These are phyloP conservation scores for Vitis hybrid DNA, from an alignment of 177 flowering plant genomes.

Conservation along the genomic window DNA sequence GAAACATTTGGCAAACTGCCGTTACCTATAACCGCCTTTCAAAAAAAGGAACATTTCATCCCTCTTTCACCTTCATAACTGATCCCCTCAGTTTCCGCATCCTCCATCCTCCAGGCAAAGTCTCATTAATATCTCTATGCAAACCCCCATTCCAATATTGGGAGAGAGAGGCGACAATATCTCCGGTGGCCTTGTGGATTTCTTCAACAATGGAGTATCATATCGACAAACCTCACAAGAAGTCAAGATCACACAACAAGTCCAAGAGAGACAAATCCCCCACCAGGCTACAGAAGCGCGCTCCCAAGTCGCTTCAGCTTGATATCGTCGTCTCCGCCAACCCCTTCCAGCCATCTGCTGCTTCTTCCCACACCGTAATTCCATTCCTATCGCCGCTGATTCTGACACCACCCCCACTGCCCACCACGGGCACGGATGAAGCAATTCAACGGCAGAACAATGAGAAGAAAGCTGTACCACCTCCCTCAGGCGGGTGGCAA, in stretches of 20 bases:
- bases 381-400: slow-evolving; percentile 48
- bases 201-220: slow-evolving; percentile 9
- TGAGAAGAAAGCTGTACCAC: background rate
- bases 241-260: background rate
- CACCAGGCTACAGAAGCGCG: slow-evolving; percentile 42
- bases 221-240: background rate
- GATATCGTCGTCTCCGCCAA: slow-evolving; percentile 15
- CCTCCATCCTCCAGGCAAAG: background rate
- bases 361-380: slow-evolving; percentile 15
- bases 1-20: background rate
- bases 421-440: slow-evolving; percentile 10
- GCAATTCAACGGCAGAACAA: background rate
- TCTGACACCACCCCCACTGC: slow-evolving; percentile 17
- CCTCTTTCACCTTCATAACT: background rate
- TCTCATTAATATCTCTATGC: background rate
- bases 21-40: slow-evolving; percentile 18
- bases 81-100: slow-evolving; percentile 8
- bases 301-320: slow-evolving; percentile 35
- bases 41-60: background rate
- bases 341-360: background rate
- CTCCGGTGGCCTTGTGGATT: too few species aligned
- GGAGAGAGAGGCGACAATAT: background rate
- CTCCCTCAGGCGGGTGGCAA: slow-evolving; percentile 20
- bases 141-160: background rate
- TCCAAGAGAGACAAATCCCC: slow-evolving; percentile 21